These are phyloP conservation scores for Apophysomyces trapeziformis DNA, from an alignment of 371 early-diverging fungal genomes.

Conservation along the genomic window DNA sequence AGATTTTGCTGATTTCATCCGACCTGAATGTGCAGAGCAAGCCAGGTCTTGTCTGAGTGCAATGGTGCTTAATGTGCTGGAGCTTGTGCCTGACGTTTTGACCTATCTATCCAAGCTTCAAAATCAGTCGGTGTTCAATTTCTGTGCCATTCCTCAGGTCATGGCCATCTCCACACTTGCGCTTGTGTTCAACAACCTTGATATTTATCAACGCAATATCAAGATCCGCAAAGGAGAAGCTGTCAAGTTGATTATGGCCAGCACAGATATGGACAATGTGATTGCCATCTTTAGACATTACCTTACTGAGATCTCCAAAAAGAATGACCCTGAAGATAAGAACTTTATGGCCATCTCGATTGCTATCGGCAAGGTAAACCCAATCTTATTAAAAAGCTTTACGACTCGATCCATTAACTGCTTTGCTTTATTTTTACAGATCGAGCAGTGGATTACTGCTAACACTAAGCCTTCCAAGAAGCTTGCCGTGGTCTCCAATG, in stretches of 20 bases:
- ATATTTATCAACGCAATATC: constrained; percentile 76
- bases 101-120: constrained; percentile 80
- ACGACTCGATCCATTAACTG: neutral
- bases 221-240: constrained; percentile 97
- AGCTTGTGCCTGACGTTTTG: constrained; percentile 84
- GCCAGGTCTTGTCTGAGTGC: constrained; percentile 81
- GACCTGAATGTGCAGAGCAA: constrained; percentile 63
- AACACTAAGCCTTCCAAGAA: constrained; percentile 17
- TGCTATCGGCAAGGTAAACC: constrained; percentile 57
- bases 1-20: constrained; percentile 59
- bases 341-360: constrained; percentile 71
- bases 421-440: constrained; percentile 20
- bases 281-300: constrained; percentile 72
- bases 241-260: constrained; percentile 72
- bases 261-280: constrained; percentile 63
- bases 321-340: constrained; percentile 71
- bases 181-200: constrained; percentile 84
- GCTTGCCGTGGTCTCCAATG: neutral
- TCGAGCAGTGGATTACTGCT: constrained; percentile 52
- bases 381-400: neutral
- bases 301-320: constrained; percentile 62
- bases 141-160: constrained; percentile 97
- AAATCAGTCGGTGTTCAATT: constrained; percentile 86
- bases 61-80: constrained; percentile 86
- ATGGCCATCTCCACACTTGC: constrained; percentile 97